phyloP scores from a whole-genome alignment of 75 land plant genomes.

The Cryptomeria japonica region DNA sequence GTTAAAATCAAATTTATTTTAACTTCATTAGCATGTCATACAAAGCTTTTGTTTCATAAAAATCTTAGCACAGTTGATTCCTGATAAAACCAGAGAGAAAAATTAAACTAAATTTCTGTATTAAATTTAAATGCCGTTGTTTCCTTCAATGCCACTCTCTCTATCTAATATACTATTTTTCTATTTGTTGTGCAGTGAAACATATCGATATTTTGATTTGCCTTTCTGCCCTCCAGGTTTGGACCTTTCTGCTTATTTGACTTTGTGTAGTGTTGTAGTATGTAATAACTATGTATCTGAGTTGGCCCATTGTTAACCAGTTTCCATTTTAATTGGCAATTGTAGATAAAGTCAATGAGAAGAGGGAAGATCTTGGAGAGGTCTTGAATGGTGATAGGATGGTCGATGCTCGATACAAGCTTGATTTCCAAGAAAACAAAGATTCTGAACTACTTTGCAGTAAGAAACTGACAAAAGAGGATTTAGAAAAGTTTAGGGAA shows the following conservation, averaged over 20 bases:
- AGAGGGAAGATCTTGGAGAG: conserved; percentile 51
- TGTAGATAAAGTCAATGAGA: conserved; percentile 34
- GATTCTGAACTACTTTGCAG: conserved; percentile 33
- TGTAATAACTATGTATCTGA: background rate
- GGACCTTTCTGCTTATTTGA: background rate
- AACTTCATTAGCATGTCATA: background rate
- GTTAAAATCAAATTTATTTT: background rate
- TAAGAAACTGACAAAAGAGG: conserved; percentile 33
- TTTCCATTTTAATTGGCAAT: background rate
- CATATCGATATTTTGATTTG: conserved; percentile 60
- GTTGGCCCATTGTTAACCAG: background rate
- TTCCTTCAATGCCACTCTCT: background rate
- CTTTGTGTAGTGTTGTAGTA: background rate
- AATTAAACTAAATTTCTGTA: background rate
- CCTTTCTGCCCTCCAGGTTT: conserved; percentile 63
- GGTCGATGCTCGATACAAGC: conserved; percentile 41
- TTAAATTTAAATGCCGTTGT: background rate
- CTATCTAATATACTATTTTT: background rate
- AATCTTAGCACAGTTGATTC: background rate
- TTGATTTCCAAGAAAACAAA: conserved; percentile 25
- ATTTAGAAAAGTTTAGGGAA: conserved; percentile 35
- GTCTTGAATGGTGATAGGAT: conserved; percentile 55
- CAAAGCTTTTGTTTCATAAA: background rate
- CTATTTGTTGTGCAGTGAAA: conserved; percentile 41
- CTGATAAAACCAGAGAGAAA: background rate